These are phyloP conservation scores for Pseudopyrenochaeta lycopersici DNA, from an alignment of 2,329 filamentous ascomycete genomes.

Conservation along the genomic window DNA sequence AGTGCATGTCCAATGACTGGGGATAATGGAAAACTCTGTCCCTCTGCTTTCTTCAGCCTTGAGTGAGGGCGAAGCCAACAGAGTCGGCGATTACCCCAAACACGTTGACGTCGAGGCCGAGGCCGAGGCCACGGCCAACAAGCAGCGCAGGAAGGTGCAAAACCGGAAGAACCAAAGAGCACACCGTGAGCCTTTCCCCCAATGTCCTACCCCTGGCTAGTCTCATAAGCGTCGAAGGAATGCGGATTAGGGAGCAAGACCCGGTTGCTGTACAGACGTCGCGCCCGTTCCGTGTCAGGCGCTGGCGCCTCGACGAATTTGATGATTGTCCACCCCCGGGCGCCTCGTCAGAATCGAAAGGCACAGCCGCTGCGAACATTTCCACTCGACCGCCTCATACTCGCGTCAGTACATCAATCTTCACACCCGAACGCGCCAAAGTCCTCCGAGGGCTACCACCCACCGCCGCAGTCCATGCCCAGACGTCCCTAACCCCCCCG, in stretches of 20 bases:
- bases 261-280: not conserved
- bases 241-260: not conserved
- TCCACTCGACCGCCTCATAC: not conserved
- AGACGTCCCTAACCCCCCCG: slow-evolving; percentile 1
- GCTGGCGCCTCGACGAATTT: slow-evolving; percentile 4
- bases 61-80: not conserved
- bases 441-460: too few relatives aligned
- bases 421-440: too few relatives aligned
- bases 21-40: not conserved
- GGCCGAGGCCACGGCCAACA: not conserved
- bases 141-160: slow-evolving; percentile 13
- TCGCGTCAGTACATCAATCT: not conserved
- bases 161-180: slow-evolving; percentile 13
- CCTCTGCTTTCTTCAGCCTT: not conserved
- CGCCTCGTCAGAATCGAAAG: not conserved
- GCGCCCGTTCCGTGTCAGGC: slow-evolving; percentile 2
- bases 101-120: not conserved
- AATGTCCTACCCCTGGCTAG: not conserved
- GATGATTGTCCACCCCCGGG: not conserved
- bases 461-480: not conserved
- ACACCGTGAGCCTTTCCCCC: slow-evolving; percentile 3
- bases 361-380: not conserved
- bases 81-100: too few relatives aligned
- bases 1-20: too few relatives aligned
- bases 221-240: not conserved